phyloP scores from a whole-genome alignment of 2,329 filamentous ascomycete genomes.

The Xenosphaeropsis pyriputrescens region DNA sequence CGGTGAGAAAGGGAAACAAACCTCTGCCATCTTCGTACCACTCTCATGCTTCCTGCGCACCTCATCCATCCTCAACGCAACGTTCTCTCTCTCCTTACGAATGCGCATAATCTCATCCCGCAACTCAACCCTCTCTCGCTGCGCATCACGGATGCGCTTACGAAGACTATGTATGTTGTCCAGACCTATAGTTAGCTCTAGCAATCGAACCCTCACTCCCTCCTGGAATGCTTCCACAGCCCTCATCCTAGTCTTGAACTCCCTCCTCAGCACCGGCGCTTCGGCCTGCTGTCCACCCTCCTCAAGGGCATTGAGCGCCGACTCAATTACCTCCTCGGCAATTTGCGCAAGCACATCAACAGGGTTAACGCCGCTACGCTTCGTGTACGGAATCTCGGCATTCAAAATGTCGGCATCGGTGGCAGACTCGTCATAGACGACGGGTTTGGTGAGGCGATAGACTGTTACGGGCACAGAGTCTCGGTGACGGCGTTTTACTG shows the following conservation, averaged over 20 bases:
- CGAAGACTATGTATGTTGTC: slow-evolving; percentile 42
- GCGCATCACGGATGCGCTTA: slow-evolving; percentile 39
- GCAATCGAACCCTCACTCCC: slow-evolving; percentile 36
- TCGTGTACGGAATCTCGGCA: slow-evolving; percentile 35
- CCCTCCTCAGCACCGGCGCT: slow-evolving; percentile 31
- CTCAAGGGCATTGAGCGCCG: slow-evolving; percentile 30
- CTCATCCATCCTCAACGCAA: slow-evolving; percentile 47
- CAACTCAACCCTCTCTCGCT: slow-evolving; percentile 38
- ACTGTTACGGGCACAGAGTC: slow-evolving; percentile 38
- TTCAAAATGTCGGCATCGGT: slow-evolving; percentile 29
- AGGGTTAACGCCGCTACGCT: slow-evolving; percentile 39
- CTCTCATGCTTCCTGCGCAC: slow-evolving; percentile 44
- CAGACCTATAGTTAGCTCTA: slow-evolving; percentile 47
- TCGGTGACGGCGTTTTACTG: slow-evolving; percentile 11
- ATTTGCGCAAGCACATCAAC: slow-evolving; percentile 48
- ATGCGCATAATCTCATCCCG: slow-evolving; percentile 46
- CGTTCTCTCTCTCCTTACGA: slow-evolving; percentile 43
- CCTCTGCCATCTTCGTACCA: slow-evolving; percentile 34
- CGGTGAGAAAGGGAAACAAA: slow-evolving; percentile 16
- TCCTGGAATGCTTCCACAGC: slow-evolving; percentile 43
- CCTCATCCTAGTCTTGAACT: slow-evolving; percentile 37
- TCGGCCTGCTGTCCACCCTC: slow-evolving; percentile 26
- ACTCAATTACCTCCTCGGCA: slow-evolving; percentile 43
- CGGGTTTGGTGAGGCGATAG: slow-evolving; percentile 40
- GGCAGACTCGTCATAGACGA: slow-evolving; percentile 24